Percentiles rank a stretch among this genome's conserved stretches.
Evolutionary conservation across 192 early-diverging fungal genomes (phyloP).

Genomic region (Backusella tarrabulga): DNA sequence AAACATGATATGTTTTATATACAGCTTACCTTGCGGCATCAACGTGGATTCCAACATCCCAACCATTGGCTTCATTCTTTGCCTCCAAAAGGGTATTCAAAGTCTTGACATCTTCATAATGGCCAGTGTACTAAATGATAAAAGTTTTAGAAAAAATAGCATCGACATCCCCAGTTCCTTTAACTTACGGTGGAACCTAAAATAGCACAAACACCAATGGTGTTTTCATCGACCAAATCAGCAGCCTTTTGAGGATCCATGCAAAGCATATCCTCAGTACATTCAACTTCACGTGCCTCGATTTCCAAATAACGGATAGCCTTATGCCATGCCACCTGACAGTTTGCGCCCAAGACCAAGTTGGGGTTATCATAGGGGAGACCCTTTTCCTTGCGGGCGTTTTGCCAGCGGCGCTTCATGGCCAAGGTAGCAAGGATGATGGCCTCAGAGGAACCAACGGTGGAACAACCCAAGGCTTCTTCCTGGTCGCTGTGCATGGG

Average conservation of each 20-base stretch:
- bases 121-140: constrained; percentile 63
- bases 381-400: constrained; percentile 53
- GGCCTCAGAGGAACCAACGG: constrained; percentile 78
- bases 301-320: constrained; percentile 32
- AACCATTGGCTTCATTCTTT: constrained; percentile 61
- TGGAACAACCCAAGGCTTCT: constrained; percentile 63
- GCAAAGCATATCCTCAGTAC: constrained; percentile 44
- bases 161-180: background rate
- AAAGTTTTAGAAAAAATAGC: background rate
- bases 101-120: constrained; percentile 73
- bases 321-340: constrained; percentile 51
- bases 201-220: constrained; percentile 76
- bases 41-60: constrained; percentile 79
- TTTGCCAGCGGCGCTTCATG: constrained; percentile 79
- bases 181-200: constrained; percentile 64
- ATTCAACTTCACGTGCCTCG: constrained; percentile 32
- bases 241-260: constrained; percentile 66
- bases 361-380: constrained; percentile 70
- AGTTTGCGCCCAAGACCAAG: constrained; percentile 73
- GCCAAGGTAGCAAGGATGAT: constrained; percentile 75
- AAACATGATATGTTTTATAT: background rate
- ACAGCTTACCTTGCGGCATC: constrained; percentile 61
- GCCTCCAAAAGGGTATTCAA: constrained; percentile 63
- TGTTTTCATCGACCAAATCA: constrained; percentile 81
- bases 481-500: constrained; percentile 31